phyloP scores from a whole-genome alignment of 2,329 filamentous ascomycete species.

The Neofusicoccum cordaticola region DNA sequence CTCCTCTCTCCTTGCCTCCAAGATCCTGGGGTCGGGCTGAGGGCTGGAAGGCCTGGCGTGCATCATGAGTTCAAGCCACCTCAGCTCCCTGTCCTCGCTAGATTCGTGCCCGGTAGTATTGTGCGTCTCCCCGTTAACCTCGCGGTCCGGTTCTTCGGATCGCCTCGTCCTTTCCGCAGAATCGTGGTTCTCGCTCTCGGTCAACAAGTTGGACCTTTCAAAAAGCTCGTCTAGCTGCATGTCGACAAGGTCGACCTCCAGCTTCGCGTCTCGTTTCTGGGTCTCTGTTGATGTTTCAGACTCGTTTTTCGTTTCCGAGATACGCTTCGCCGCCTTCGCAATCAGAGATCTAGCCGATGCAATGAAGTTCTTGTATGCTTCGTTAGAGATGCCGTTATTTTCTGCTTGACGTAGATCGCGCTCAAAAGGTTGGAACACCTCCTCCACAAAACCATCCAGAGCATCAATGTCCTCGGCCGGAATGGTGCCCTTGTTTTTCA shows the following conservation, averaged over 20 bases:
- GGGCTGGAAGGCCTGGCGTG: not conserved
- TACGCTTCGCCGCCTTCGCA: conserved; percentile 5
- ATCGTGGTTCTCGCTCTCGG: not conserved
- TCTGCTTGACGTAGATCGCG: conserved; percentile 2
- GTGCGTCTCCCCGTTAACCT: not conserved
- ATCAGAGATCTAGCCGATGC: conserved; percentile 6
- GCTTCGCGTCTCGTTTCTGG: not conserved
- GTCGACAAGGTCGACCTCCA: conserved; percentile 13
- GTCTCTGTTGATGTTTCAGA: not conserved
- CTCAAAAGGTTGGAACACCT: conserved; percentile 14
- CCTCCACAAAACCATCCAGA: conserved; percentile 12
- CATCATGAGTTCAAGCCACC: not conserved
- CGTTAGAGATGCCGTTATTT: conserved; percentile 1
- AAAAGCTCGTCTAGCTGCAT: conserved; percentile 14
- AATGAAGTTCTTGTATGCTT: conserved; percentile 12
- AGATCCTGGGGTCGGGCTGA: not conserved
- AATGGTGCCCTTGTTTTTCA: not conserved
- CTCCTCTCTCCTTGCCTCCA: not conserved
- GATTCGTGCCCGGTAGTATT: not conserved
- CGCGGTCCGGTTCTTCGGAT: not conserved
- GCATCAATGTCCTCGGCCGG: not conserved
- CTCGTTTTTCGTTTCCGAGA: conserved; percentile 10
- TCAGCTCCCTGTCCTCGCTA: not conserved
- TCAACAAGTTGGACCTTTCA: conserved; percentile 4
- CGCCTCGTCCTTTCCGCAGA: not conserved